These are phyloP conservation scores for Arabidopsis hybrid DNA, from an alignment of 441 rosid genomes.

Conservation along the genomic window DNA sequence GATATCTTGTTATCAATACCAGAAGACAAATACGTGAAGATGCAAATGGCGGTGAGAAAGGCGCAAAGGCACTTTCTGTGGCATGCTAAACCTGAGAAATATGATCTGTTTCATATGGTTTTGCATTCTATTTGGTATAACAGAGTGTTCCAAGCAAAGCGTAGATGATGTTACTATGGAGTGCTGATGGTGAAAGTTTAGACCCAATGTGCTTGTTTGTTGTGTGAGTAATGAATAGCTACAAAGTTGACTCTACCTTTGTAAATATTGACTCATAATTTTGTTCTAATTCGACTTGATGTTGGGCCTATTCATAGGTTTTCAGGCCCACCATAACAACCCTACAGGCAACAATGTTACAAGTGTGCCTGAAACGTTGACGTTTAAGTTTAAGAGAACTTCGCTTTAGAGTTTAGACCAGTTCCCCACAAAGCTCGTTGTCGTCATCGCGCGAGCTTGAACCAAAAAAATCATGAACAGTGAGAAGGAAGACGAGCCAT, in stretches of 20 bases:
- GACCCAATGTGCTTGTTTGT: neutral
- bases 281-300: neutral
- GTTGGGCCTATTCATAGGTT: constrained; percentile 7
- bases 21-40: constrained; percentile 60
- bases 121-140: constrained; percentile 94
- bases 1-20: constrained; percentile 68
- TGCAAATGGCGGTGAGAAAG: constrained; percentile 80
- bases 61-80: constrained; percentile 85
- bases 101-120: constrained; percentile 90
- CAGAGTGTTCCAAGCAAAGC: constrained; percentile 81
- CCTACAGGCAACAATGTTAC: neutral
- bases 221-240: constrained; percentile 11
- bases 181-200: neutral
- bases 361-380: neutral
- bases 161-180: constrained; percentile 43
- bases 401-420: constrained; percentile 12
- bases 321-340: constrained; percentile 6
- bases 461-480: constrained; percentile 32
- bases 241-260: constrained; percentile 8
- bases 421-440: constrained; percentile 8
- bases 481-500: constrained; percentile 36
- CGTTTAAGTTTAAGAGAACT: constrained; percentile 5
- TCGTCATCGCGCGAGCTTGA: constrained; percentile 8
- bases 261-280: constrained; percentile 16
- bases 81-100: constrained; percentile 81